phyloP scores from a whole-genome alignment of 345 rosid species.

The Pistacia integerrima region DNA sequence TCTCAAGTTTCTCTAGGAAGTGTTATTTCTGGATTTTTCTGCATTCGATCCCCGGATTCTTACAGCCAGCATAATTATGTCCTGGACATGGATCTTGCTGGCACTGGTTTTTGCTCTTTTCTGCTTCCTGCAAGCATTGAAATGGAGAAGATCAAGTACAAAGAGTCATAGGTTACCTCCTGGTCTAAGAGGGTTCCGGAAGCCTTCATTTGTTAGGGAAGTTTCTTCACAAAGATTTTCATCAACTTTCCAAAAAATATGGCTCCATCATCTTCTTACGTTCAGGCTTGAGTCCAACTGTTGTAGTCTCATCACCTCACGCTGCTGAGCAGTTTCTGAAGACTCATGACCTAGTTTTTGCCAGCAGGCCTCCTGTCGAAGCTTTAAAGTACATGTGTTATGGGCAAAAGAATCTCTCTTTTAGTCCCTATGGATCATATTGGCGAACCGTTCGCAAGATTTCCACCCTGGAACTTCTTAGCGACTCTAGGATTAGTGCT shows the following conservation, averaged over 20 bases:
- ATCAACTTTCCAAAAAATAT: constrained; percentile 26
- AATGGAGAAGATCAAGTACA: neutral
- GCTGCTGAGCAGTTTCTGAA: constrained; percentile 40
- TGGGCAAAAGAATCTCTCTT: constrained; percentile 7
- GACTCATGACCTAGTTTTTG: constrained; percentile 34
- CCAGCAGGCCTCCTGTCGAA: constrained; percentile 25
- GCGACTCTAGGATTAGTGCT: constrained; percentile 25
- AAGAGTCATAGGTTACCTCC: constrained; percentile 32
- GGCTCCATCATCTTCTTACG: constrained; percentile 44
- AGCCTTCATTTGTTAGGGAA: constrained; percentile 38
- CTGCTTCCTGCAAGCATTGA: constrained; percentile 4
- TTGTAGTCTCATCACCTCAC: constrained; percentile 36
- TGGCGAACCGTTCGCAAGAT: constrained; percentile 38
- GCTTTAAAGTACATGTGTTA: constrained; percentile 25
- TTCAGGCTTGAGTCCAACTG: constrained; percentile 17
- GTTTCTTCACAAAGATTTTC: constrained; percentile 35
- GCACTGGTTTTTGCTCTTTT: neutral
- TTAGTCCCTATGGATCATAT: constrained; percentile 31
- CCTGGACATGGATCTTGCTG: neutral
- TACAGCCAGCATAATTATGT: neutral
- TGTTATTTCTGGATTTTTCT: too few species aligned
- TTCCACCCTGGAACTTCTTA: constrained; percentile 36
- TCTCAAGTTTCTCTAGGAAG: too few species aligned
- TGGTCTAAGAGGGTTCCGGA: constrained; percentile 40
- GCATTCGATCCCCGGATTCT: too few species aligned